phyloP scores from a whole-genome alignment of 2,329 filamentous ascomycete species.

The Catunica adiposa region DNA sequence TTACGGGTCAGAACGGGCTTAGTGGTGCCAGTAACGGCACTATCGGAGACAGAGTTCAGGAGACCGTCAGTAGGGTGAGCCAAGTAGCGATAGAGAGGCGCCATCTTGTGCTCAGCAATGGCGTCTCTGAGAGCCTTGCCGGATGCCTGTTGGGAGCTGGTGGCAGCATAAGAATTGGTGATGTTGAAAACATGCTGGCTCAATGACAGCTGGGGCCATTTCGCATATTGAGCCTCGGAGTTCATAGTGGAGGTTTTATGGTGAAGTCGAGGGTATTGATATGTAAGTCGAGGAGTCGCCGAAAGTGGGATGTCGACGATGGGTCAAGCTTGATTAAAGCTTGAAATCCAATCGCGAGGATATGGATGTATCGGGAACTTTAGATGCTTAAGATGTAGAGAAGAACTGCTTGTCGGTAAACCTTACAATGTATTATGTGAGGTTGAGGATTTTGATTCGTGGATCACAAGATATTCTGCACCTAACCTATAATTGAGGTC shows the following conservation, averaged over 20 bases:
- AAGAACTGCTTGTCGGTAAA: not conserved
- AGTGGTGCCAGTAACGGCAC: slow-evolving; percentile 24
- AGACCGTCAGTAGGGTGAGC: slow-evolving; percentile 70
- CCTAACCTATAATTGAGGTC: not conserved
- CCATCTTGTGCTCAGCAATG: slow-evolving; percentile 73
- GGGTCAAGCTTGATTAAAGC: not conserved
- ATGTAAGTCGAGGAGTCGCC: not conserved
- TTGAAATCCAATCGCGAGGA: not conserved
- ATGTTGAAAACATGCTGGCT: slow-evolving; percentile 76
- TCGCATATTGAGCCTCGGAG: slow-evolving; percentile 70
- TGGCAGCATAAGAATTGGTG: slow-evolving; percentile 60
- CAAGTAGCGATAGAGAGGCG: slow-evolving; percentile 69
- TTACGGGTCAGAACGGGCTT: slow-evolving; percentile 46
- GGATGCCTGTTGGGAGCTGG: slow-evolving; percentile 49
- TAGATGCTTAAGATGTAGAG: not conserved
- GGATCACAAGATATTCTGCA: not conserved
- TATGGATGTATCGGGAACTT: not conserved
- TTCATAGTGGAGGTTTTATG: slow-evolving; percentile 40
- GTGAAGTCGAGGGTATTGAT: not conserved
- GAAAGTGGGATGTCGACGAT: not conserved
- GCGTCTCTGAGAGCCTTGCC: slow-evolving; percentile 64
- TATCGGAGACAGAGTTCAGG: slow-evolving; percentile 52
- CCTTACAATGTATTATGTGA: not conserved
- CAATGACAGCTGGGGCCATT: slow-evolving; percentile 67
- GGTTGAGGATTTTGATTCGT: not conserved